Conservation (phyloP, 2,329 filamentous ascomycete species). For the Gaeumannomyces tritici region DNA sequence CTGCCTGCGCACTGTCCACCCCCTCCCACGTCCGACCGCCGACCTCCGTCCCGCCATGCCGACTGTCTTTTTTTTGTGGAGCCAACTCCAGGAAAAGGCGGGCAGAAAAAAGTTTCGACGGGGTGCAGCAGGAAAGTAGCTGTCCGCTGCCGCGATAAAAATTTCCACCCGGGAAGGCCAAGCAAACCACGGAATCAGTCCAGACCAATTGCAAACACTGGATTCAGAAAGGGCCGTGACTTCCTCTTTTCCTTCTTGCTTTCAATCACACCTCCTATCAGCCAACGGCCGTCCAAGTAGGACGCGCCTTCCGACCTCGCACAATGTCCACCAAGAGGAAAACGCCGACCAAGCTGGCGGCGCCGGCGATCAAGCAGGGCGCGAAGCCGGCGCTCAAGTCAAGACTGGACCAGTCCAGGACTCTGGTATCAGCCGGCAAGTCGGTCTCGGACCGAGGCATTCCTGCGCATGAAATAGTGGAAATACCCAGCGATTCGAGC, state of each 20-base stretch:
- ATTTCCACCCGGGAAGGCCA: slow-evolving; percentile 4
- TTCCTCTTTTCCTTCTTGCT: neutral
- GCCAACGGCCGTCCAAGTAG: neutral
- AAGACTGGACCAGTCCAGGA: slow-evolving; percentile 48
- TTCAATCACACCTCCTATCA: neutral
- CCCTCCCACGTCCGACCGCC: neutral
- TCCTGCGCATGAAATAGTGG: slow-evolving; percentile 31
- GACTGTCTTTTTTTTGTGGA: neutral
- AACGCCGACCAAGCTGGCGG: slow-evolving; percentile 44
- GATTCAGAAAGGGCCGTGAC: neutral
- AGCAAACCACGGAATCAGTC: neutral
- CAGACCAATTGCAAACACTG: slow-evolving; percentile 1
- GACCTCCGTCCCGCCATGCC: neutral
- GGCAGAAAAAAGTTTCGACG: slow-evolving; percentile 11
- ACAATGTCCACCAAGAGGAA: slow-evolving; percentile 54
- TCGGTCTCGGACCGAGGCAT: slow-evolving; percentile 8
- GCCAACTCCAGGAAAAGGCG: neutral
- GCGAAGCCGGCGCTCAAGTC: slow-evolving; percentile 40
- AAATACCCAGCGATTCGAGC: slow-evolving; percentile 47
- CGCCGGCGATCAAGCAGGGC: slow-evolving; percentile 42
- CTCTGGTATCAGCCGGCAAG: slow-evolving; percentile 37
- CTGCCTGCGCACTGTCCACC: neutral
- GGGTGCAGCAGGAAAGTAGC: neutral
- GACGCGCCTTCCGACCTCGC: neutral
- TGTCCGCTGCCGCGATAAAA: slow-evolving; percentile 4